Percentiles rank a stretch among this genome's conserved stretches.
Conservation (phyloP, 148 eudicot genomes). For the Vaccinium myrtillus region DNA sequence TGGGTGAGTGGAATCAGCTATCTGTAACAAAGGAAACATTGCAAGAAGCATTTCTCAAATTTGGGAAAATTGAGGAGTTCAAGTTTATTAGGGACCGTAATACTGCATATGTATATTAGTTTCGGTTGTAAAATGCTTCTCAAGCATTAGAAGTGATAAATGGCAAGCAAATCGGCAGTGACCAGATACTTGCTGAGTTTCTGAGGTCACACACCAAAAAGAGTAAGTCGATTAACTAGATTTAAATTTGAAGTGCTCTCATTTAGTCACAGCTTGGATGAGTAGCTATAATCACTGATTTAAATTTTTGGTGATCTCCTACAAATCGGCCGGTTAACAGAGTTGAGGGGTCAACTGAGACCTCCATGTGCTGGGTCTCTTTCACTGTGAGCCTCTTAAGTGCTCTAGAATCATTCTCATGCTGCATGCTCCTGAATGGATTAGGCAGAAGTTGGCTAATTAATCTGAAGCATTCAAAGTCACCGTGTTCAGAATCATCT, state of each 20-base stretch:
- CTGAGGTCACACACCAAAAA: conserved; percentile 70
- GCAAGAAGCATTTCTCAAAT: conserved; percentile 67
- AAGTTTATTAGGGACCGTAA: conserved; percentile 75
- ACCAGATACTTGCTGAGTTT: conserved; percentile 72
- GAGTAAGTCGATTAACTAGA: conserved; percentile 41
- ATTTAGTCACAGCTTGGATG: conserved; percentile 38
- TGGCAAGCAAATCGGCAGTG: conserved; percentile 62
- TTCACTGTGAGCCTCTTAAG: too few species aligned
- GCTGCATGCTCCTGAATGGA: too few species aligned
- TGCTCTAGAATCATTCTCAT: too few species aligned
- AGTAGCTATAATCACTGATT: background rate
- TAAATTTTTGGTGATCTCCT: too few species aligned
- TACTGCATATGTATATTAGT: conserved; percentile 70
- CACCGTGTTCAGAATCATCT: too few species aligned
- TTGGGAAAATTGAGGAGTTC: conserved; percentile 66
- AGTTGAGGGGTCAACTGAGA: too few species aligned
- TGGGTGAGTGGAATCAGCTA: conserved; percentile 85
- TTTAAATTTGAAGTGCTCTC: background rate
- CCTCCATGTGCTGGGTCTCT: too few species aligned
- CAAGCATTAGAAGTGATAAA: conserved; percentile 67
- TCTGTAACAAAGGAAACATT: conserved; percentile 66
- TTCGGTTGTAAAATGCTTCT: conserved; percentile 71
- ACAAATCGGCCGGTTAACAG: background rate
- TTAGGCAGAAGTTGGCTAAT: too few species aligned
- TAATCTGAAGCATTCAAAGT: too few species aligned